These are phyloP conservation scores for Naganishia onofrii DNA, from an alignment of 768 basidiomycete species.

Conservation along the genomic window DNA sequence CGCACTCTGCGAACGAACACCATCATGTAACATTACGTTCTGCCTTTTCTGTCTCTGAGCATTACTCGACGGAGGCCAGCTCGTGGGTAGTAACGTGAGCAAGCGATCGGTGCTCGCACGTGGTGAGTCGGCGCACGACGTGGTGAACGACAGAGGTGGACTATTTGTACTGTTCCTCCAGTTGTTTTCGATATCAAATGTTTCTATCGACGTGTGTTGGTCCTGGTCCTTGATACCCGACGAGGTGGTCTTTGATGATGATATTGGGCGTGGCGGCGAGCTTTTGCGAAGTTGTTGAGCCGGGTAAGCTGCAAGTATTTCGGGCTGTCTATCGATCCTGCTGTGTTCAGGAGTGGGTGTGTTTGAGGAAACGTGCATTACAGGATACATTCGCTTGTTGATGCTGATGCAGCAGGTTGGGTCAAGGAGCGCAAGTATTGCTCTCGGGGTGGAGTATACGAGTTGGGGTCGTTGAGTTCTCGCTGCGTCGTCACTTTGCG, in stretches of 20 bases:
- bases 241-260: not conserved
- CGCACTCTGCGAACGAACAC: no score
- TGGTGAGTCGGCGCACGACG: not conserved
- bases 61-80: not conserved
- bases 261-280: not conserved
- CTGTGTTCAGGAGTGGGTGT: not conserved
- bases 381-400: not conserved
- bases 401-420: not conserved
- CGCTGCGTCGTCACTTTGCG: no score
- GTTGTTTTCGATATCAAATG: not conserved
- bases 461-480: no score
- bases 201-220: not conserved
- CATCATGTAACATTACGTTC: no score
- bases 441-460: no score
- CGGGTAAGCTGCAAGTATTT: not conserved
- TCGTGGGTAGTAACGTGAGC: conserved; percentile 3
- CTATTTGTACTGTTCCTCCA: no score
- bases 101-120: conserved; percentile 1
- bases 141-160: not conserved
- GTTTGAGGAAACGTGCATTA: not conserved
- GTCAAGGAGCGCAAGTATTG: no score
- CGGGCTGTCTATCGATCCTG: not conserved
- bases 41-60: no score
- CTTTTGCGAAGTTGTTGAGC: not conserved
- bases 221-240: not conserved